Percentiles rank a stretch among this genome's conserved stretches.
Evolutionary conservation across 164 flowering plant genomes (phyloP).

Genomic region (Vitis labrusca): DNA sequence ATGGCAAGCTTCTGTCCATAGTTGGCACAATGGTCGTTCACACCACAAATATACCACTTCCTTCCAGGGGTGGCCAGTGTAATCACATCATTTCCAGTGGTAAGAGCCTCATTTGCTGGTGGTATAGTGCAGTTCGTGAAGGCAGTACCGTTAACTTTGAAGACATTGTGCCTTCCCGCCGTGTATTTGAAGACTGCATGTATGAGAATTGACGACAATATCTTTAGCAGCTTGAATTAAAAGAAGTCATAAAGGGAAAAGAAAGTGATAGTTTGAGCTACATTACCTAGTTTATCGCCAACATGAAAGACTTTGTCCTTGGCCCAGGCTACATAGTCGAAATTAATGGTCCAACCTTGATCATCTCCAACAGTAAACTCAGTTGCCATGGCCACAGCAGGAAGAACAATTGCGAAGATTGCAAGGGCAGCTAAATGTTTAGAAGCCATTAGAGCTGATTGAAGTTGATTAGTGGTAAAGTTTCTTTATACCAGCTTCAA

Average conservation of each 20-base stretch:
- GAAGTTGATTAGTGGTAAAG: too few species aligned
- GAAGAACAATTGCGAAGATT: too few species aligned
- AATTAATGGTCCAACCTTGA: constrained; percentile 16
- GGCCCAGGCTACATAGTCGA: constrained; percentile 20
- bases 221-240: neutral
- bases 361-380: constrained; percentile 21
- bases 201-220: neutral
- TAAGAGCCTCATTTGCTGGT: neutral
- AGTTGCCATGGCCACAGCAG: constrained; percentile 5
- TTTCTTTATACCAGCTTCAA: too few species aligned
- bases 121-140: constrained; percentile 1
- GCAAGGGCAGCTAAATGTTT: too few species aligned
- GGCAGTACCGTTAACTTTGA: constrained; percentile 5
- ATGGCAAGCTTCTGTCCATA: too few species aligned
- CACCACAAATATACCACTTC: too few species aligned
- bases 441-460: too few species aligned
- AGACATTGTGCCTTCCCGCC: constrained; percentile 4
- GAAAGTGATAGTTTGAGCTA: neutral
- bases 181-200: constrained; percentile 10
- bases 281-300: constrained; percentile 19
- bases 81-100: too few species aligned
- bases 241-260: neutral
- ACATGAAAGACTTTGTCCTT: constrained; percentile 9
- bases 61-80: too few species aligned
- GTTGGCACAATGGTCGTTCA: too few species aligned